Base-by-base conservation (phyloP, 2,329 filamentous ascomycete species). In the Leptographium flavum region DNA sequence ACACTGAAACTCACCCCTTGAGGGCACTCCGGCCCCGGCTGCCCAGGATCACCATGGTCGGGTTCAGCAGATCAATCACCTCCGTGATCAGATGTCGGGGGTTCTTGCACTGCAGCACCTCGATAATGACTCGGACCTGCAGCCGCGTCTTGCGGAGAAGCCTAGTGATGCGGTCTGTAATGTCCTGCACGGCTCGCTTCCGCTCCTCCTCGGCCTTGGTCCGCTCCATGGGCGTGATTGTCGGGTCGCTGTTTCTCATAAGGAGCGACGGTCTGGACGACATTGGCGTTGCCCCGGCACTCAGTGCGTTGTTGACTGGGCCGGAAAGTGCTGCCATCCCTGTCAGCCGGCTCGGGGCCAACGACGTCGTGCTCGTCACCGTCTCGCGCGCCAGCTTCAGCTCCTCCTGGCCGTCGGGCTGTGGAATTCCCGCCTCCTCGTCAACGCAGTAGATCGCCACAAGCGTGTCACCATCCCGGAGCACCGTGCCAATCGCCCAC, bases 101-200 rank as follows among this genome's bases (percentile, higher is more conserved):
- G 57, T 85, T 95, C 71, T 95, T 96, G 79, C 92, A 96, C 64
- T 96, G 92, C 53, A 98, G 82, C 25, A 96, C 90, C 63, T 98
- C 92, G 30, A 98, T 82, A 42, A 94, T 87, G 40, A 95, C 84
- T 47, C 87, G 79, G 41, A 95, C 88, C 60, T 98, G 90, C 47
- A 98, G 69, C 52, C 84, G 78, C 1, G 92, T 98, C 70, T 94
- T 94, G 49, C 90, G 76, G 48, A 98, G 65, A 39, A 96, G 67
- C 52, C 81, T 83, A n/a, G 92, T 75, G 45, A 94, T 86, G 30
- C 83, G 77, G 46, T 90, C 77, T 1, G 86, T 88, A 49, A 98
- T 87, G 47, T 82, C 78, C 50, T 87, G 77, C n/a, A 90, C 77
- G 0, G 87, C 87, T 54, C 79, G 76, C 47, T 80, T 76, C 28